A percentile compares a stretch with the other conserved stretches of the same genome.
These are phyloP conservation scores for Ambrosia artemisiifolia DNA, from an alignment of 129 eudicot species.

Conservation along the genomic window DNA sequence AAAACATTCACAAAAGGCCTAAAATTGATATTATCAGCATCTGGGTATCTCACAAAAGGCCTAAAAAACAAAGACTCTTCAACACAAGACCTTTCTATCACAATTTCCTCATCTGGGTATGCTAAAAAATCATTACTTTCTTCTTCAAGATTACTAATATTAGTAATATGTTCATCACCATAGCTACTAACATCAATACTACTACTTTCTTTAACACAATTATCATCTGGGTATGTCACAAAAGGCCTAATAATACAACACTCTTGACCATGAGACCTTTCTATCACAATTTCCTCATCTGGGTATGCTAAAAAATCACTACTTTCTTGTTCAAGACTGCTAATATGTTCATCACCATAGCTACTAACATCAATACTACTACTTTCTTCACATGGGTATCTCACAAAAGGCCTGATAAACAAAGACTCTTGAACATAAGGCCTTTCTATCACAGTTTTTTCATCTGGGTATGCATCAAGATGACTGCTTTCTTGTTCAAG, in stretches of 20 bases:
- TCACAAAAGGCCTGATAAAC: constrained; percentile 32
- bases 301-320: constrained; percentile 26
- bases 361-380: constrained; percentile 33
- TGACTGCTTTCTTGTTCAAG: constrained; percentile 27
- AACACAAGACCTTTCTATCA: constrained; percentile 24
- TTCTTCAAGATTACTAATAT: constrained; percentile 17
- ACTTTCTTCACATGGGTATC: constrained; percentile 4
- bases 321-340: constrained; percentile 25
- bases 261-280: constrained; percentile 23
- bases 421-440: constrained; percentile 18
- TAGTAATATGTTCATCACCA: constrained; percentile 23
- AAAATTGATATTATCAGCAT: constrained; percentile 8
- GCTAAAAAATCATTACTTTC: constrained; percentile 24
- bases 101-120: constrained; percentile 29
- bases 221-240: constrained; percentile 30
- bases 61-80: constrained; percentile 19
- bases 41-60: constrained; percentile 33
- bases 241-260: constrained; percentile 26
- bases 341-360: constrained; percentile 24
- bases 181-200: constrained; percentile 31
- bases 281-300: constrained; percentile 24
- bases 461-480: constrained; percentile 28
- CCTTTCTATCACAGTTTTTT: constrained; percentile 23
- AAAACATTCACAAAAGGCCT: constrained; percentile 31
- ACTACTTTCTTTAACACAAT: neutral